Evolutionary conservation across 768 basidiomycete genomes (phyloP).

Genomic region (Dictyophora rubrovolvata): DNA sequence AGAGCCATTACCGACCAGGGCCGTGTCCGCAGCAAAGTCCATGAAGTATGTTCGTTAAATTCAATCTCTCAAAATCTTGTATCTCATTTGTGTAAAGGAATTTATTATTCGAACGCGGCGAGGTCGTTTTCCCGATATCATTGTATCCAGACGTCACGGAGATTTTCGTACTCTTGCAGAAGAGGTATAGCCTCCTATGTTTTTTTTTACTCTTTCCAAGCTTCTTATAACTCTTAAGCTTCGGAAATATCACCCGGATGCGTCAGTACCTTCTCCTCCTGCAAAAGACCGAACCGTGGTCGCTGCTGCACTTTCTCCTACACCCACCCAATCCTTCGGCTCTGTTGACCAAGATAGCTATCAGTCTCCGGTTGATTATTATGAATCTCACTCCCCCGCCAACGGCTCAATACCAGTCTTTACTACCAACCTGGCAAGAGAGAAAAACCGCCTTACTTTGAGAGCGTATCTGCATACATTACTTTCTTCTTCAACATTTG

Average conservation of each 20-base stretch:
- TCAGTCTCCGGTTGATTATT: not conserved
- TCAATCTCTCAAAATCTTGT: not conserved
- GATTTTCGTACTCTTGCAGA: conserved; percentile 85
- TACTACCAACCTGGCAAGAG: conserved; percentile 54
- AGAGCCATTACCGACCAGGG: conserved; percentile 77
- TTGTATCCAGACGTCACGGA: conserved; percentile 87
- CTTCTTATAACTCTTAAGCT: conserved; percentile 42
- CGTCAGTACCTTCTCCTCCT: conserved; percentile 74
- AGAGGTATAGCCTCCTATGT: conserved; percentile 44
- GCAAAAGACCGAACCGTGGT: conserved; percentile 77
- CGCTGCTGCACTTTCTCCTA: conserved; percentile 32
- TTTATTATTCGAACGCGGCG: conserved; percentile 88
- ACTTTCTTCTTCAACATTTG: conserved; percentile 59
- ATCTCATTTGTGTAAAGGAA: conserved; percentile 59
- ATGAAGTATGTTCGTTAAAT: conserved; percentile 57
- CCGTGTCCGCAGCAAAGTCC: conserved; percentile 71
- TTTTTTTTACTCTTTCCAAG: not conserved
- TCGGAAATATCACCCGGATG: conserved; percentile 75
- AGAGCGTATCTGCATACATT: conserved; percentile 85
- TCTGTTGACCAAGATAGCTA: not conserved
- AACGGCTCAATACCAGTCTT: not conserved
- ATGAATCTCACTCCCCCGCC: not conserved
- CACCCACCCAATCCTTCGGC: conserved; percentile 10
- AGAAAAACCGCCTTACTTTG: conserved; percentile 92
- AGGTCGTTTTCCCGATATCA: conserved; percentile 61